phyloP scores from a whole-genome alignment of 2,329 filamentous ascomycete species.

The Metarhizium album region DNA sequence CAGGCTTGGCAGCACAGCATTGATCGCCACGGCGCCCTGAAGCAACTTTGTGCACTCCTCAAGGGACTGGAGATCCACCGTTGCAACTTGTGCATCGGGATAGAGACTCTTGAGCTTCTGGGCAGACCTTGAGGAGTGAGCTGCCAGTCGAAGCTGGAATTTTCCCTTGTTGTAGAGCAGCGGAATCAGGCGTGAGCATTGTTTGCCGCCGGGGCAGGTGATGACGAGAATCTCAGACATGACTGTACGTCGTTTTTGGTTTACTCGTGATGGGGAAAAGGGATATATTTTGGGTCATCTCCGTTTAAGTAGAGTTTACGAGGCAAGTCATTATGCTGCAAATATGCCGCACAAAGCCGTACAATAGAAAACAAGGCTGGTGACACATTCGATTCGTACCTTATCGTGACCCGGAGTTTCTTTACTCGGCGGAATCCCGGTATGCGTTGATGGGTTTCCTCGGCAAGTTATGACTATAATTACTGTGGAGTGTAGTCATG shows the following conservation, averaged over 20 bases:
- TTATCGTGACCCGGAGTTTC: background rate
- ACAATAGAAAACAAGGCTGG: background rate
- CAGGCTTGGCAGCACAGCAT: background rate
- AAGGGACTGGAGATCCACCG: background rate
- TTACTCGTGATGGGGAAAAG: too few relatives aligned
- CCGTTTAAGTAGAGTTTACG: background rate
- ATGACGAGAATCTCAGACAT: conserved; percentile 1
- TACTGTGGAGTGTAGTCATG: background rate
- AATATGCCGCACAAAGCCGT: too few relatives aligned
- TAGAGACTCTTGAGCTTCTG: background rate
- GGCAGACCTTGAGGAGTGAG: background rate
- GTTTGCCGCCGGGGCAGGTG: conserved; percentile 1
- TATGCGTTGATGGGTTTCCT: background rate
- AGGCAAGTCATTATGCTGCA: background rate
- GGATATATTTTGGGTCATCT: background rate
- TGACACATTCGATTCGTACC: background rate
- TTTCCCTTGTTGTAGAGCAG: background rate
- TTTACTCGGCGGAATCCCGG: background rate
- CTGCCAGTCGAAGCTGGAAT: background rate
- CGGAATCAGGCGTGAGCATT: background rate
- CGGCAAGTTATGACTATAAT: background rate
- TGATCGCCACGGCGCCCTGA: background rate
- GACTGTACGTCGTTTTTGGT: background rate
- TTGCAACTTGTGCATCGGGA: background rate
- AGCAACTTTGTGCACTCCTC: background rate